A percentile compares a stretch with the other conserved stretches of the same genome.
phyloP scores from a whole-genome alignment of 139 green algal genomes.

The Picochlorum costavermella region DNA sequence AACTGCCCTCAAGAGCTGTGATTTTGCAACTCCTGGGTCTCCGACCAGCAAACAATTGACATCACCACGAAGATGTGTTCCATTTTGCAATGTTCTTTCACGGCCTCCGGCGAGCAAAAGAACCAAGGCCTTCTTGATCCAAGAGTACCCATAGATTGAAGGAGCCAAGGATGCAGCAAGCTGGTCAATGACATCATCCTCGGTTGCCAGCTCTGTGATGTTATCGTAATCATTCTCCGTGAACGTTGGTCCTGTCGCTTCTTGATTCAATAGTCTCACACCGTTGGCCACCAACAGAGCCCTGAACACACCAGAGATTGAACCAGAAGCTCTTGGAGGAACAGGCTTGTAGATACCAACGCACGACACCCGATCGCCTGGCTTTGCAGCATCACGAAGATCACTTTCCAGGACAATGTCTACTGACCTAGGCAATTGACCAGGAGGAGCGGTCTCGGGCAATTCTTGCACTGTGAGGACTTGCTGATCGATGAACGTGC shows the following conservation, averaged over 20 bases:
- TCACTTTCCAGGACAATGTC: slow-evolving; percentile 52
- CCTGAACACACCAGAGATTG: slow-evolving; percentile 44
- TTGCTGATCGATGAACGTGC: slow-evolving; percentile 87
- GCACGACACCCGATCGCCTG: slow-evolving; percentile 84
- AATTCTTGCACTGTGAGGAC: slow-evolving; percentile 88
- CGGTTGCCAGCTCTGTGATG: slow-evolving; percentile 38
- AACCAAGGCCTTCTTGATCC: slow-evolving; percentile 84
- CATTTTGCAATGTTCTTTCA: slow-evolving; percentile 54
- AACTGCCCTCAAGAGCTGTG: slow-evolving; percentile 87
- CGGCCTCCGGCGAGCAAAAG: slow-evolving; percentile 62
- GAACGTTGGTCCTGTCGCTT: slow-evolving; percentile 26
- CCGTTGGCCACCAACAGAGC: slow-evolving; percentile 51
- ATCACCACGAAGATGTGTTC: slow-evolving; percentile 90
- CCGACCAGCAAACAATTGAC: slow-evolving; percentile 91
- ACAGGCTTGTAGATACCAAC: slow-evolving; percentile 90
- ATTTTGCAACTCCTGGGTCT: slow-evolving; percentile 54
- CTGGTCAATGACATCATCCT: slow-evolving; percentile 60
- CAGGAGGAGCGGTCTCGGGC: slow-evolving; percentile 88
- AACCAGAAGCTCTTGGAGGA: slow-evolving; percentile 35
- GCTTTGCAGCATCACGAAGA: slow-evolving; percentile 85
- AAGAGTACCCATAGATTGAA: slow-evolving; percentile 91
- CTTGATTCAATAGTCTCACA: slow-evolving; percentile 40
- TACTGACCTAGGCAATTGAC: slow-evolving; percentile 80
- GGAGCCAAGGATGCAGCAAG: slow-evolving; percentile 81
- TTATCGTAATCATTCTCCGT: slow-evolving; percentile 36